These are phyloP conservation scores for Acanthamoeba pearcei DNA, from an alignment of 208 protist genomes.

Conservation along the genomic window DNA sequence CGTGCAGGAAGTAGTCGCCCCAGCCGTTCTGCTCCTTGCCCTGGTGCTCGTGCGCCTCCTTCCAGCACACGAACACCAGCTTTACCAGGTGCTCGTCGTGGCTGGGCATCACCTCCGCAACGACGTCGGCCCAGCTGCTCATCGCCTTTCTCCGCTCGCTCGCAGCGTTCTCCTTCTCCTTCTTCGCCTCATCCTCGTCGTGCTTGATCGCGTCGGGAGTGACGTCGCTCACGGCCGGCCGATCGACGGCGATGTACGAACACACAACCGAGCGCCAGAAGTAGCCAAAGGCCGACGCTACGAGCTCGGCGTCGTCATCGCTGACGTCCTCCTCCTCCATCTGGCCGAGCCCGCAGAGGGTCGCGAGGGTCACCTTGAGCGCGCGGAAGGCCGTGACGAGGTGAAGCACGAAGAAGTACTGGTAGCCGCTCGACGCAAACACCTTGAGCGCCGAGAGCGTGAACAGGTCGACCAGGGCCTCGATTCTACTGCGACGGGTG, in stretches of 20 bases:
- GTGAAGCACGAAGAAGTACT: constrained; percentile 61
- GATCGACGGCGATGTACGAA: constrained; percentile 47
- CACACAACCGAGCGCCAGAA: constrained; percentile 55
- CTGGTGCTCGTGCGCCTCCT: constrained; percentile 1
- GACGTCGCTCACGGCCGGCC: neutral
- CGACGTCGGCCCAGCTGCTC: neutral
- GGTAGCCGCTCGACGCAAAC: constrained; percentile 6
- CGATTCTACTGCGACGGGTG: neutral
- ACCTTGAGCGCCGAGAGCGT: constrained; percentile 13
- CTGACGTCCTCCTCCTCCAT: neutral
- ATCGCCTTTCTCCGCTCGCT: neutral
- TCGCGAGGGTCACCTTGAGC: neutral
- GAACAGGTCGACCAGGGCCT: constrained; percentile 14
- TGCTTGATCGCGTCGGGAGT: neutral
- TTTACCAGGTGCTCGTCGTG: constrained; percentile 52
- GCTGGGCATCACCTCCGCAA: neutral
- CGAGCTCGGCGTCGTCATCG: neutral
- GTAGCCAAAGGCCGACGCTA: neutral
- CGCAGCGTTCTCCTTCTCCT: neutral
- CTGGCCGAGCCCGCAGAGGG: neutral
- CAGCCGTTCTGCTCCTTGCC: neutral
- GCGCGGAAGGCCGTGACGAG: constrained; percentile 40
- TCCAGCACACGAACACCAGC: constrained; percentile 62
- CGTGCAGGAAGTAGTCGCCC: neutral
- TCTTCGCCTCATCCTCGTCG: neutral